phyloP scores from a whole-genome alignment of 2,329 filamentous ascomycete species.

The Delphinella strobiligena region DNA sequence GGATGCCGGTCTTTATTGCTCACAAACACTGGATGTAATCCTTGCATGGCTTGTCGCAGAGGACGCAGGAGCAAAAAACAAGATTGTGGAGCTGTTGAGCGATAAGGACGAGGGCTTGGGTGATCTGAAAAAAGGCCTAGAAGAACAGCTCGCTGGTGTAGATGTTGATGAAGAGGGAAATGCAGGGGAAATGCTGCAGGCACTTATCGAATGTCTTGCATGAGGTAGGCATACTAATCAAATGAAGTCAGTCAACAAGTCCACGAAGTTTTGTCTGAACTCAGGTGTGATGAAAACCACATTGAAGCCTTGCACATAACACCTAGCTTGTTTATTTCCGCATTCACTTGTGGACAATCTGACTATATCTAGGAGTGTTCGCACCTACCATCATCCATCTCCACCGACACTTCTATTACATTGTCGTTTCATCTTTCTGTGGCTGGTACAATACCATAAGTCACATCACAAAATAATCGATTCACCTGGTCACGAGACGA shows the following conservation, averaged over 20 bases:
- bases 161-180: slow-evolving; percentile 40
- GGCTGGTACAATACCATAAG: no score
- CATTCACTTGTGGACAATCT: no score
- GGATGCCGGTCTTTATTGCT: slow-evolving; percentile 70
- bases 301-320: no score
- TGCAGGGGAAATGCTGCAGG: slow-evolving; percentile 53
- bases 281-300: no score
- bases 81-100: slow-evolving; percentile 51
- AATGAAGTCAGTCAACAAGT: no score
- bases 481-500: no score
- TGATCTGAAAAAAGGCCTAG: slow-evolving; percentile 54
- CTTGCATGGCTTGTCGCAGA: slow-evolving; percentile 88
- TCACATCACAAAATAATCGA: no score
- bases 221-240: not conserved
- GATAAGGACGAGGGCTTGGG: slow-evolving; percentile 55
- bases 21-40: slow-evolving; percentile 75
- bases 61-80: slow-evolving; percentile 60
- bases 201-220: slow-evolving; percentile 32
- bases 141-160: slow-evolving; percentile 53
- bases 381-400: no score
- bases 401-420: no score
- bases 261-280: not conserved
- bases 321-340: no score
- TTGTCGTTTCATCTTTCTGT: no score
- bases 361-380: no score